Evolutionary conservation across 108 stramenopile species (phyloP), one percentile per base, ranked within the genome.

Genomic region (Cyclotella sp.): DNA sequence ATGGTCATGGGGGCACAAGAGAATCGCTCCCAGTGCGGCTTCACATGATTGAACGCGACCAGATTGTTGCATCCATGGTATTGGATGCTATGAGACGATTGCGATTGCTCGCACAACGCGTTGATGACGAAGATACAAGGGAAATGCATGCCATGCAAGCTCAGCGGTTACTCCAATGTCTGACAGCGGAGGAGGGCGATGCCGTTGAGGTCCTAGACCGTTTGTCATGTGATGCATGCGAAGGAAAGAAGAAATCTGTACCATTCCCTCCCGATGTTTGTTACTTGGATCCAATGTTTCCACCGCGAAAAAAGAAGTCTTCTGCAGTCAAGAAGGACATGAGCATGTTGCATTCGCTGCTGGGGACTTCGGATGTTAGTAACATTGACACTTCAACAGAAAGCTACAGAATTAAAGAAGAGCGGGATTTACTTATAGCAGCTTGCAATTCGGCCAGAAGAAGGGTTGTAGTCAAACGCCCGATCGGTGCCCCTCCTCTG

Each of bases 201-300:
- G 87, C 68, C 16, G 26, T 69, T 27, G 68, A 85, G 12, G 21
- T 88, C 12, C 47, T 87, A 30, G 47, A 66, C n/a, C 51, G 58
- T 29, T 24, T 68, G 9, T 47, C 27, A 12, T 57, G 12, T 12
- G 22, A 2, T 24, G 3, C 19, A 1, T 19, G 22, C 55, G 24
- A 24, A 57, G 24, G 8, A 57, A 26, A 34, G n/a, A 6, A 30
- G n/a, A 6, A 30, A 18, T 47, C 42, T 9, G 21, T 26, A 22
- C 57, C 51, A 7, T 49, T 46, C 42, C 77, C 51, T 18, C 90
- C 86, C 14, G 87, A 91, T 70, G 74, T 95, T 26, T 80, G 87
- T 64, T 95, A 95, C 68, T 69, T 95, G 21, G 95, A 95, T 76
- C 95, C 92, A 15, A 95, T 95, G 95, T 95, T 95, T 70, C 95